Evolutionary conservation across 768 basidiomycete genomes (phyloP).

Genomic region (Lactifluus piperatus): DNA sequence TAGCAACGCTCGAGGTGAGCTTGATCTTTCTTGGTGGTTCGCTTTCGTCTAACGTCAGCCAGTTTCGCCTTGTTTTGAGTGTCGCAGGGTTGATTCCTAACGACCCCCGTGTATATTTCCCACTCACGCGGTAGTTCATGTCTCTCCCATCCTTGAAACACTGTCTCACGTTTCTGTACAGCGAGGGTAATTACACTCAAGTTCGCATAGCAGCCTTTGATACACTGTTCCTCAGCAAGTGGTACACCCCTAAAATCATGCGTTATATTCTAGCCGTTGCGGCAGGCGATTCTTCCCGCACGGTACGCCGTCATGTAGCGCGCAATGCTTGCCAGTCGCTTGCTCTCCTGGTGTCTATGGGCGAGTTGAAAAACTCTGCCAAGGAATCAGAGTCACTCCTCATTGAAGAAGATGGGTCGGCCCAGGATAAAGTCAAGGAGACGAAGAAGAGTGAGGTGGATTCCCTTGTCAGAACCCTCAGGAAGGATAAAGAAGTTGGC

Average conservation of each 20-base stretch:
- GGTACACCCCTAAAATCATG: slow-evolving; percentile 80
- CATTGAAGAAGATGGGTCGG: slow-evolving; percentile 80
- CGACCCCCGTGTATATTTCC: slow-evolving; percentile 72
- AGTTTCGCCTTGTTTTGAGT: slow-evolving; percentile 78
- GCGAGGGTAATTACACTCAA: slow-evolving; percentile 90
- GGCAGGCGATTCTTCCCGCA: slow-evolving; percentile 74
- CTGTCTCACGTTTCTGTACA: slow-evolving; percentile 26
- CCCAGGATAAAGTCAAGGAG: slow-evolving; percentile 57
- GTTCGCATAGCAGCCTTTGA: slow-evolving; percentile 93
- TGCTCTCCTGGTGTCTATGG: slow-evolving; percentile 78
- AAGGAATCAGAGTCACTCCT: slow-evolving; percentile 73
- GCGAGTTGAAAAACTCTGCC: slow-evolving; percentile 70
- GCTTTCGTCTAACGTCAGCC: not conserved
- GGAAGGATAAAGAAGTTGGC: slow-evolving; percentile 81
- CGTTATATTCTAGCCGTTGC: slow-evolving; percentile 83
- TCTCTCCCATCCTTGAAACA: not conserved
- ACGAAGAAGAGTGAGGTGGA: slow-evolving; percentile 78
- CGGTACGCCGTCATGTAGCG: slow-evolving; percentile 81
- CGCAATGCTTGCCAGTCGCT: slow-evolving; percentile 80
- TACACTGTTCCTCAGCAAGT: slow-evolving; percentile 81
- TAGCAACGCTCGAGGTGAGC: slow-evolving; percentile 78
- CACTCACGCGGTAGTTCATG: slow-evolving; percentile 64
- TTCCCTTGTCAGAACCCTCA: slow-evolving; percentile 73
- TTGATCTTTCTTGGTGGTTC: not conserved
- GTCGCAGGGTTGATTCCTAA: slow-evolving; percentile 70